Evolutionary conservation across 305 asterid species (phyloP).

Genomic region (Solanum chacoense): DNA sequence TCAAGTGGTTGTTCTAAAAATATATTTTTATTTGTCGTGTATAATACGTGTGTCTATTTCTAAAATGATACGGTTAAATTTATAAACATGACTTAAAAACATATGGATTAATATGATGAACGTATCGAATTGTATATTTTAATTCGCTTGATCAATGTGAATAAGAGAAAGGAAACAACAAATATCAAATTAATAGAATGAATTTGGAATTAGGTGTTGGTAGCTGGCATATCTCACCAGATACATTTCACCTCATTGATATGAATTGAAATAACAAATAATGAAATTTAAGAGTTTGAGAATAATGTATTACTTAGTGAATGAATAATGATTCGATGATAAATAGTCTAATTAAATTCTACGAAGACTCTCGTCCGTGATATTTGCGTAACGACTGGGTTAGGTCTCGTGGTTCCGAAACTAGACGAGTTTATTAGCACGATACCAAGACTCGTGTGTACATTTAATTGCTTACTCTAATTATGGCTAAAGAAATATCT

Average conservation of each 20-base stretch:
- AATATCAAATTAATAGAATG: background rate
- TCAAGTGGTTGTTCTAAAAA: background rate
- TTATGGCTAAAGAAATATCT: background rate
- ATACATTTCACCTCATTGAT: too few relatives aligned
- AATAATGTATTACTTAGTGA: background rate
- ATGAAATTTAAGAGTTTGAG: too few relatives aligned
- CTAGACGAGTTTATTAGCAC: background rate
- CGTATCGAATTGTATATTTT: background rate
- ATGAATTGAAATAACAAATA: background rate
- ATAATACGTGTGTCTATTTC: background rate
- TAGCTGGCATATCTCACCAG: background rate
- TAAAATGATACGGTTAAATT: background rate
- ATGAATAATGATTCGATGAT: background rate
- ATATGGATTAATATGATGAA: background rate
- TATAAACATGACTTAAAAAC: background rate
- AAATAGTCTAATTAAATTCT: background rate
- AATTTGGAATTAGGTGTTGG: background rate
- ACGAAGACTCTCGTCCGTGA: background rate
- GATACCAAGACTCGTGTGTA: background rate
- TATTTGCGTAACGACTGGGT: background rate
- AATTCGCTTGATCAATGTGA: background rate
- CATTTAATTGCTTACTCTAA: background rate
- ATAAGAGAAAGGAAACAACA: background rate
- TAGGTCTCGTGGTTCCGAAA: background rate
- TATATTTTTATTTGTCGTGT: background rate